These are phyloP conservation scores for Colletotrichum sublineola DNA, from an alignment of 2,329 filamentous ascomycete species.

Conservation along the genomic window DNA sequence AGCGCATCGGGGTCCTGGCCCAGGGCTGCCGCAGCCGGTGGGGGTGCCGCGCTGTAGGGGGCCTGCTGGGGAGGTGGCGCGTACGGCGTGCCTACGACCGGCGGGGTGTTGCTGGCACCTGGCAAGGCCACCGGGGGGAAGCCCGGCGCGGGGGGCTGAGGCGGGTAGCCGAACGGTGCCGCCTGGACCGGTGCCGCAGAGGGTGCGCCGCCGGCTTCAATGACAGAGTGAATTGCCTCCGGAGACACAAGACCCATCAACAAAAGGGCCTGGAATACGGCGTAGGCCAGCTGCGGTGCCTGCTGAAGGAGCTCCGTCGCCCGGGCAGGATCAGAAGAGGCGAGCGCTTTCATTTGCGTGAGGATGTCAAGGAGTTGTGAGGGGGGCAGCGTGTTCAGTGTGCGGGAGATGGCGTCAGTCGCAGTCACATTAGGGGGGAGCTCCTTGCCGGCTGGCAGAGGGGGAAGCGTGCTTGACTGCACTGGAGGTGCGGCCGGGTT, in stretches of 20 bases:
- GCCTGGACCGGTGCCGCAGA: slow-evolving; percentile 49
- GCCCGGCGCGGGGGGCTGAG: slow-evolving; percentile 46
- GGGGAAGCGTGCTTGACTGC: slow-evolving; percentile 74
- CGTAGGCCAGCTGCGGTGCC: slow-evolving; percentile 93
- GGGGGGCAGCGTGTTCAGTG: slow-evolving; percentile 86
- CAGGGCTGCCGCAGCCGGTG: slow-evolving; percentile 49
- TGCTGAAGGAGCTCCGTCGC: slow-evolving; percentile 89
- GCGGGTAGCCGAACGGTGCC: slow-evolving; percentile 42
- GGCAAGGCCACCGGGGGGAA: slow-evolving; percentile 53
- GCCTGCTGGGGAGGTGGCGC: slow-evolving; percentile 58
- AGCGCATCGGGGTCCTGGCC: slow-evolving; percentile 77
- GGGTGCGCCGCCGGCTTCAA: slow-evolving; percentile 69
- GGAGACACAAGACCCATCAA: slow-evolving; percentile 94
- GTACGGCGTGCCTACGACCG: slow-evolving; percentile 60
- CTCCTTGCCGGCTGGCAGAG: slow-evolving; percentile 86
- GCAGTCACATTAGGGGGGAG: slow-evolving; percentile 86
- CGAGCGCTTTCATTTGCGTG: slow-evolving; percentile 92
- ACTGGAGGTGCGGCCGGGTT: slow-evolving; percentile 45
- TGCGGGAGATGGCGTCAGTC: slow-evolving; percentile 92
- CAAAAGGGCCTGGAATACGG: slow-evolving; percentile 93
- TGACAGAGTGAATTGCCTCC: slow-evolving; percentile 82
- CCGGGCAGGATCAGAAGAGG: slow-evolving; percentile 83
- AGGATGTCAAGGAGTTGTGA: slow-evolving; percentile 94
- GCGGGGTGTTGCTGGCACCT: slow-evolving; percentile 61
- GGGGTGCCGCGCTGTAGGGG: slow-evolving; percentile 51